Evolutionary conservation across 2,329 filamentous ascomycete species (phyloP).

Genomic region (Akanthomyces muscarius): DNA sequence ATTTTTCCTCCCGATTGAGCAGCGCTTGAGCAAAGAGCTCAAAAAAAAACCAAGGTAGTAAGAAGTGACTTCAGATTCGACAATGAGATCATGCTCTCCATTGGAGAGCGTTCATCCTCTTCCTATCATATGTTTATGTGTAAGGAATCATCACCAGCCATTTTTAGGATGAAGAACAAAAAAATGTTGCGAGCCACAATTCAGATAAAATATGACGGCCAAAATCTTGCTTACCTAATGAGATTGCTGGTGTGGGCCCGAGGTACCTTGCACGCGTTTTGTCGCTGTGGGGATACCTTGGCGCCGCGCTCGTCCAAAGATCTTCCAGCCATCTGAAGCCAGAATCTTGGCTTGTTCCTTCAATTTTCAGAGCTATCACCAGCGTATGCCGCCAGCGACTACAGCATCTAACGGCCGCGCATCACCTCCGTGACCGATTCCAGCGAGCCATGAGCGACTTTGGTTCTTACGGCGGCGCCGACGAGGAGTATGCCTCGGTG

Average conservation of each 20-base stretch:
- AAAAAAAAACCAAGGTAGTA: background rate
- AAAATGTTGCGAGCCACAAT: constrained; percentile 21
- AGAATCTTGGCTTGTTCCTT: background rate
- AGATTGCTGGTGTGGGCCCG: constrained; percentile 16
- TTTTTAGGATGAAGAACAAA: constrained; percentile 32
- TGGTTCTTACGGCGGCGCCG: constrained; percentile 63
- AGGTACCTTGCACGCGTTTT: constrained; percentile 4
- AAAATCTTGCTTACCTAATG: constrained; percentile 23
- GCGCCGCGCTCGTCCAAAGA: background rate
- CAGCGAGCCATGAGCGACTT: constrained; percentile 62
- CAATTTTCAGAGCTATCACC: background rate
- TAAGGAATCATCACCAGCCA: constrained; percentile 60
- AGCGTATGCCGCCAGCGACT: background rate
- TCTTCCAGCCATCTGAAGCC: constrained; percentile 4
- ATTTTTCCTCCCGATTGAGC: background rate
- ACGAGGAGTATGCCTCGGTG: constrained; percentile 79
- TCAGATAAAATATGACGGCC: constrained; percentile 21
- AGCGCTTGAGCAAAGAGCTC: background rate
- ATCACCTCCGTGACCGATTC: constrained; percentile 13
- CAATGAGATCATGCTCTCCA: constrained; percentile 59
- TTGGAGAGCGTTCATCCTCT: constrained; percentile 59
- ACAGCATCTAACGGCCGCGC: background rate
- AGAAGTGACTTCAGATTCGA: constrained; percentile 55
- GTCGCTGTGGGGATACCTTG: constrained; percentile 6
- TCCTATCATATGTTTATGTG: constrained; percentile 58